Base-by-base conservation (phyloP, 495 filamentous ascomycete genomes). In the Polyplosphaeria fusca region DNA sequence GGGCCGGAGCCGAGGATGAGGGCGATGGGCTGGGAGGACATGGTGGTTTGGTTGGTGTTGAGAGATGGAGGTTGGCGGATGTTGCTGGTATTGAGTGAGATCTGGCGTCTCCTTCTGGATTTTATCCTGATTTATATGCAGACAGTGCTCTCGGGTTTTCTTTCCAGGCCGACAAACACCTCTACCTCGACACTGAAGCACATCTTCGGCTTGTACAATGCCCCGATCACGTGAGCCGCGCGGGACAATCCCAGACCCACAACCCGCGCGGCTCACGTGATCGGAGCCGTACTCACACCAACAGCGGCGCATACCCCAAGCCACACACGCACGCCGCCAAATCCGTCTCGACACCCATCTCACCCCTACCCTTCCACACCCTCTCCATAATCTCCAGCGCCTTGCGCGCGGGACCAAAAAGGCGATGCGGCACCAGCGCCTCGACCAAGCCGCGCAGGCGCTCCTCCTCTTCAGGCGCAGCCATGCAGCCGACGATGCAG, bases 321-420 rank as follows among this genome's bases (percentile, higher is more conserved):
- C 51, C 45, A 20, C 55, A 44, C 22, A 60, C 30, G 55, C 58
- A 62, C 55, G 56, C 37, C 11, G 58, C 58, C 22, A 62, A 30
- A 37, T 62, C 58, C 13, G 24, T 30, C 55, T 47, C 46, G n/a
- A 38, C 28, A 24, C n/a, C 19, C 11, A 39, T 5, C 30, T 52
- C 30, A 14, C 14, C 14, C 14, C 30, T 35, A 14, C 30, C 7
- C 14, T 71, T 67, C 79, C 79, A 81, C 23, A 77, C 79, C 20
- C 68, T 65, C 52, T 78, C 70, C 74, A 81, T 76, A 38, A 81
- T 75, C 20, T 71, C 68, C 40, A 79, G 60, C n/a, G 76, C 74
- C 58, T 77, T 76, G 30, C 52, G 67, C 39, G 74, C 50, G 2
- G 77, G 71, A 13, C 77, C 77, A 59, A 80, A 77, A 7, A 74